Evolutionary conservation across 2,329 filamentous ascomycete species (phyloP).

Genomic region (Curvularia spicifera): DNA sequence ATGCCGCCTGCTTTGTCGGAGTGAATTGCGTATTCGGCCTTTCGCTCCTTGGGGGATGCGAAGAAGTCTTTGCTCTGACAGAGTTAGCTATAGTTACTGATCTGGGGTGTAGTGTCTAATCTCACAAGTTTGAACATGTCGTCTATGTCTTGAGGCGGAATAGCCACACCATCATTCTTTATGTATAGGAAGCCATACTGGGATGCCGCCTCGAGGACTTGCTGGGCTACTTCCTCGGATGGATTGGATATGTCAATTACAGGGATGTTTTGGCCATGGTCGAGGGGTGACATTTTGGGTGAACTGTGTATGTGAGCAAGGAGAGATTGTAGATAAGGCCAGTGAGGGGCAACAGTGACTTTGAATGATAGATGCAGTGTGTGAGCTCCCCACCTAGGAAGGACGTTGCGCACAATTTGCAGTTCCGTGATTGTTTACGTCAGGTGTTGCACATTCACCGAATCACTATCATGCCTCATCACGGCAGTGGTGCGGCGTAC

Average conservation of each 20-base stretch:
- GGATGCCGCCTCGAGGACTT: constrained; percentile 78
- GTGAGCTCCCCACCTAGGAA: not conserved
- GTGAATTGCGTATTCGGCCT: constrained; percentile 75
- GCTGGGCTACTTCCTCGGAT: constrained; percentile 65
- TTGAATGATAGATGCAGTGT: not conserved
- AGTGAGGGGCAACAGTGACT: constrained; percentile 13
- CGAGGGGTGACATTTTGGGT: constrained; percentile 25
- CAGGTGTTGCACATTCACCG: not conserved
- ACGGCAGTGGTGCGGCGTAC: constrained; percentile 11
- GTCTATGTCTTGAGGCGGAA: constrained; percentile 70
- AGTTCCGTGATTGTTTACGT: not conserved
- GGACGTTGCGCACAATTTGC: not conserved
- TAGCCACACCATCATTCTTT: constrained; percentile 72
- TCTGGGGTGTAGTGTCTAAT: not conserved
- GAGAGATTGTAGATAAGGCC: not conserved
- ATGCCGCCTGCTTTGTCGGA: constrained; percentile 61
- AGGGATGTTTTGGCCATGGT: constrained; percentile 62
- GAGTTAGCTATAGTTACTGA: not conserved
- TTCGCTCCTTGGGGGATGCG: constrained; percentile 71
- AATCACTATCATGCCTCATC: not conserved
- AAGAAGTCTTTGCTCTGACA: constrained; percentile 75
- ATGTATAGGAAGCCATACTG: constrained; percentile 91
- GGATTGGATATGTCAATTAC: constrained; percentile 79
- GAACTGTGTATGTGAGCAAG: not conserved
- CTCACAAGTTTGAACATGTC: constrained; percentile 75